Percentiles rank a stretch among this genome's conserved stretches.
Evolutionary conservation across 2,329 filamentous ascomycete genomes (phyloP).

Genomic region (Rhinocladiella similis): DNA sequence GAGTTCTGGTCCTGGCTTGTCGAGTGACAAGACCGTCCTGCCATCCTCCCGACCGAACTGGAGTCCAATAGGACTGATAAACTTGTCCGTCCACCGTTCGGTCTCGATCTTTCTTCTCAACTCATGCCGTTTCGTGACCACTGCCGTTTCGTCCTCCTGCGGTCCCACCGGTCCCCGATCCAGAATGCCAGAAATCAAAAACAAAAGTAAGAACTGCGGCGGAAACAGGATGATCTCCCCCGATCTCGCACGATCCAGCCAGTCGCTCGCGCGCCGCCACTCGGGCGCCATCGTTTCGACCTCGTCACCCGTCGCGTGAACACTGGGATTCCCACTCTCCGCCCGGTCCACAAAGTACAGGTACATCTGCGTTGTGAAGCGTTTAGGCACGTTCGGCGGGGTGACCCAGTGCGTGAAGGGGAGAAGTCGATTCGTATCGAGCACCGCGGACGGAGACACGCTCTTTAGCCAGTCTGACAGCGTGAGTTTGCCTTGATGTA

Average conservation of each 20-base stretch:
- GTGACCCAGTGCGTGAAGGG: conserved; percentile 95
- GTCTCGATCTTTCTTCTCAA: conserved; percentile 48
- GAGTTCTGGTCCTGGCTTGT: conserved; percentile 57
- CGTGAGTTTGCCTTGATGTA: conserved; percentile 65
- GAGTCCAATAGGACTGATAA: conserved; percentile 43
- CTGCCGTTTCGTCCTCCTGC: conserved; percentile 9
- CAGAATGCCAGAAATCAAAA: conserved; percentile 53
- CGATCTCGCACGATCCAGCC: conserved; percentile 63
- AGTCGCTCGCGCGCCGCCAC: conserved; percentile 70
- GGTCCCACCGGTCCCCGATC: conserved; percentile 30
- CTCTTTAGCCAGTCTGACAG: conserved; percentile 67
- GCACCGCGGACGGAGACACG: conserved; percentile 37
- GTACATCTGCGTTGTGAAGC: conserved; percentile 97
- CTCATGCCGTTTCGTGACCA: conserved; percentile 41
- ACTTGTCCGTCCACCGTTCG: conserved; percentile 48
- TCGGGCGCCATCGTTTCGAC: conserved; percentile 72
- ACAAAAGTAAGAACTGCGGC: conserved; percentile 70
- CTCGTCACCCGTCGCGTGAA: conserved; percentile 67
- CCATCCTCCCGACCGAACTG: conserved; percentile 46
- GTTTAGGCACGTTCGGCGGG: conserved; percentile 55
- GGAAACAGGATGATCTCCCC: conserved; percentile 83
- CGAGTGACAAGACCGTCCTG: conserved; percentile 53
- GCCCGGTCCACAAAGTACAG: conserved; percentile 58
- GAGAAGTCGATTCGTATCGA: conserved; percentile 65
- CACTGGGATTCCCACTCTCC: conserved; percentile 45